Evolutionary conservation across 2,329 filamentous ascomycete species (phyloP).

Genomic region (Cyphellophora attinorum): DNA sequence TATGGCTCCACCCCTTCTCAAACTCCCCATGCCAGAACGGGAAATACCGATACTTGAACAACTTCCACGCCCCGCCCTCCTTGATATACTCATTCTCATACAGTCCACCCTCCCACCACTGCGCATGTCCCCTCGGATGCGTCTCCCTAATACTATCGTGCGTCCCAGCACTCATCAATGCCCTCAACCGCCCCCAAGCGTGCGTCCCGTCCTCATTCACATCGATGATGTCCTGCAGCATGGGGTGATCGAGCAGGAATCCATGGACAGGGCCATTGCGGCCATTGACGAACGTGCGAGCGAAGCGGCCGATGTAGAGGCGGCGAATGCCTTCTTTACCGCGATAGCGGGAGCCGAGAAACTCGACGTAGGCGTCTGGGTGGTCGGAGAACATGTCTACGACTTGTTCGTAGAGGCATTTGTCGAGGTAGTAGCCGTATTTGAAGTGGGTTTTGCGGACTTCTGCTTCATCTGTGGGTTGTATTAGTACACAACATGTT

Average conservation of each 20-base stretch:
- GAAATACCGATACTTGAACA: conserved; percentile 46
- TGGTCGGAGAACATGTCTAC: conserved; percentile 43
- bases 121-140: conserved; percentile 43
- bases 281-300: conserved; percentile 40
- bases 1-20: conserved; percentile 45
- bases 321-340: conserved; percentile 42
- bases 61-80: conserved; percentile 45
- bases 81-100: conserved; percentile 54
- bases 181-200: conserved; percentile 43
- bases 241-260: conserved; percentile 48
- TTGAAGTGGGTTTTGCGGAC: conserved; percentile 48
- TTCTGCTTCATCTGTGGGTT: conserved; percentile 40
- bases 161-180: conserved; percentile 46
- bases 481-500: conserved; percentile 1
- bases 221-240: conserved; percentile 49
- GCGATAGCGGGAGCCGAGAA: conserved; percentile 45
- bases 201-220: conserved; percentile 37
- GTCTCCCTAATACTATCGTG: conserved; percentile 41
- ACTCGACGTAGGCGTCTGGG: conserved; percentile 46
- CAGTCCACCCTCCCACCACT: conserved; percentile 51
- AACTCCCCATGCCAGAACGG: conserved; percentile 49
- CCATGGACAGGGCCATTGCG: conserved; percentile 48
- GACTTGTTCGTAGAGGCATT: conserved; percentile 48
- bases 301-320: conserved; percentile 45
- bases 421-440: conserved; percentile 52